phyloP scores from a whole-genome alignment of 2,329 filamentous ascomycete species.

The Stagonosporopsis vannaccii region DNA sequence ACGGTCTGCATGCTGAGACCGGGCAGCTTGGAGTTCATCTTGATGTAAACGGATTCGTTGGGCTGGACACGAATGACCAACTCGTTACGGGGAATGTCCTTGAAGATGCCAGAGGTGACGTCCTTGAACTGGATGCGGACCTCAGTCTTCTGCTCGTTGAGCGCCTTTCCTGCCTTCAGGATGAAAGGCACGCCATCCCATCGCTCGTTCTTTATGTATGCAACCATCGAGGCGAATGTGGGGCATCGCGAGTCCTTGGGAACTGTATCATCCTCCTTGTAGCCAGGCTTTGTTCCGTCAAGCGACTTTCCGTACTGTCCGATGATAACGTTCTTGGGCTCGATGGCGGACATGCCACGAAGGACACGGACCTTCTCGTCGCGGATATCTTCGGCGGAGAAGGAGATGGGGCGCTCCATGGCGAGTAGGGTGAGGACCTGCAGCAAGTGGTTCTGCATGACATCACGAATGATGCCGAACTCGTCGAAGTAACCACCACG shows the following conservation, averaged over 20 bases:
- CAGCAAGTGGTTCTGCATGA: conserved; percentile 99
- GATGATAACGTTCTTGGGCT: conserved; percentile 99
- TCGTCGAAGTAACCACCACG: conserved; percentile 99
- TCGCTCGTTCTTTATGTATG: conserved; percentile 99
- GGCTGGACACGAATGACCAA: conserved; percentile 99
- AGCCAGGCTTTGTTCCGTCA: conserved; percentile 93
- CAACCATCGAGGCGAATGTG: conserved; percentile 96
- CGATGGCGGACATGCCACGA: conserved; percentile 89
- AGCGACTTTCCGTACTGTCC: conserved; percentile 97
- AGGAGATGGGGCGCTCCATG: conserved; percentile 98
- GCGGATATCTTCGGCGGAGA: conserved; percentile 96
- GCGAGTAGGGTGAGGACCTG: conserved; percentile 95
- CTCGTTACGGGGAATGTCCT: conserved; percentile 99
- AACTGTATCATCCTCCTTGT: conserved; percentile 98
- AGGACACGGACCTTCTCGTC: conserved; percentile 98
- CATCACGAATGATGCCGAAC: conserved; percentile 98
- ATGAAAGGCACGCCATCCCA: conserved; percentile 99
- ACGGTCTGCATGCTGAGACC: conserved; percentile 99
- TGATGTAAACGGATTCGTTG: conserved; percentile 99
- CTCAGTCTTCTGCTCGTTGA: conserved; percentile 99
- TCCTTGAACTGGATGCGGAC: conserved; percentile 99
- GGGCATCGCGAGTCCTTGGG: conserved; percentile 97
- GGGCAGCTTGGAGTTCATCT: conserved; percentile 99
- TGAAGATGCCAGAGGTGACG: conserved; percentile 98
- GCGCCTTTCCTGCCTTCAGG: conserved; percentile 96